Evolutionary conservation across 495 filamentous ascomycete genomes (phyloP).

Genomic region (Neurospora cerealis): DNA sequence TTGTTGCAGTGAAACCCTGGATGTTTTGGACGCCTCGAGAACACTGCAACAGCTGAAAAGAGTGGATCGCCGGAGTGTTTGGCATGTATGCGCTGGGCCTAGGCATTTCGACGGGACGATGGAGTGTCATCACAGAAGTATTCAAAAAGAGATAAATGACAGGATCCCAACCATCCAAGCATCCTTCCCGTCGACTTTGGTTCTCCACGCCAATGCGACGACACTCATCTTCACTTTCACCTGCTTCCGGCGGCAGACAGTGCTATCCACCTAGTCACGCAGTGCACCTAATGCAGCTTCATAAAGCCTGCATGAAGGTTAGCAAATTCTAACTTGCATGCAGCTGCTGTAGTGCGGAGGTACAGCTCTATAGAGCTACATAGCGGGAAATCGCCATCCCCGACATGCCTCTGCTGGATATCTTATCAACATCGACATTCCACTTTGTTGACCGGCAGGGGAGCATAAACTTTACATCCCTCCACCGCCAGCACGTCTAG

Average conservation of each 20-base stretch:
- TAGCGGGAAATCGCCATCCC: background rate
- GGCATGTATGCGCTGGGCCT: background rate
- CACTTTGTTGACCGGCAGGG: background rate
- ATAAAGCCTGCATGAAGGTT: background rate
- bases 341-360: background rate
- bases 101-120: background rate
- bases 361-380: background rate
- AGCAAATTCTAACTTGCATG: background rate
- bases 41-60: background rate
- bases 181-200: background rate
- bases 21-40: background rate
- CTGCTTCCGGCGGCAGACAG: background rate
- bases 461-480: background rate
- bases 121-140: background rate
- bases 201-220: background rate
- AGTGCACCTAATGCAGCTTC: background rate
- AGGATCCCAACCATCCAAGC: background rate
- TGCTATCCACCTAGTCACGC: background rate
- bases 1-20: background rate
- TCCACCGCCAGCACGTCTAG: background rate
- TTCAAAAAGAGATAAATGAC: background rate
- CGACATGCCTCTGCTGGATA: background rate
- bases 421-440: background rate
- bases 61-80: background rate
- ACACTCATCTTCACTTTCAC: background rate